Conservation (phyloP, 371 early-diverging fungal species). For the Mucor indicus region DNA sequence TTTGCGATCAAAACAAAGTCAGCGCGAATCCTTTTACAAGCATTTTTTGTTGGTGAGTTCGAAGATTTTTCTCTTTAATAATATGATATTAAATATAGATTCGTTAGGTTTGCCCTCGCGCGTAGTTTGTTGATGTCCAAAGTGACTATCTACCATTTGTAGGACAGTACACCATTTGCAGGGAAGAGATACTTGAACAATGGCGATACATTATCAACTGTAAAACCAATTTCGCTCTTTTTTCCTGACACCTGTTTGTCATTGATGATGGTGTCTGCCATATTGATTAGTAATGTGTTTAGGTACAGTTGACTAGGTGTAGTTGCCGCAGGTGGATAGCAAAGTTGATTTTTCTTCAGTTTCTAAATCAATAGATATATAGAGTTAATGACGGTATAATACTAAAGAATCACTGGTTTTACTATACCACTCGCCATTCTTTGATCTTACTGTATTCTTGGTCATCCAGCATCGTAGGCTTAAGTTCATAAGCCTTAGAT, state of each 20-base stretch:
- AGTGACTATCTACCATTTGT: slow-evolving; percentile 5
- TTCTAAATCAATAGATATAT: slow-evolving; percentile 1
- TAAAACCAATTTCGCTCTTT: slow-evolving; percentile 15
- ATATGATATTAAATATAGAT: slow-evolving; percentile 1
- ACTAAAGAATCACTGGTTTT: slow-evolving; percentile 4
- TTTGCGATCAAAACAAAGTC: slow-evolving; percentile 14
- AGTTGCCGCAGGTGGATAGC: slow-evolving; percentile 11
- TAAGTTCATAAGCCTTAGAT: slow-evolving; percentile 2
- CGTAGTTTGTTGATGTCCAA: slow-evolving; percentile 9
- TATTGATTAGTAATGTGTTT: slow-evolving; percentile 13
- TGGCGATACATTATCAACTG: slow-evolving; percentile 9
- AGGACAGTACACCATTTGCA: slow-evolving; percentile 10
- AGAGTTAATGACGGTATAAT: slow-evolving; percentile 6
- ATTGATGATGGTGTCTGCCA: slow-evolving; percentile 10
- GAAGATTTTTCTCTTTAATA: slow-evolving; percentile 15
- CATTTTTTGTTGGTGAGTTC: slow-evolving; percentile 9
- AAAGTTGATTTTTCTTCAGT: slow-evolving; percentile 9
- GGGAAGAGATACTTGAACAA: slow-evolving; percentile 11
- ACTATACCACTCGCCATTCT: slow-evolving; percentile 15
- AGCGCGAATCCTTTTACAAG: slow-evolving; percentile 10
- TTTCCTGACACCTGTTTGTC: slow-evolving; percentile 8
- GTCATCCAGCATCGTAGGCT: slow-evolving; percentile 4
- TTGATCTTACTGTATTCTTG: slow-evolving; percentile 7
- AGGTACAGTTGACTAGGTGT: slow-evolving; percentile 10
- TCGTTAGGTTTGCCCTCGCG: slow-evolving; percentile 3